A percentile compares a stretch with the other conserved stretches of the same genome.
phyloP scores from a whole-genome alignment of 2,329 filamentous ascomycete genomes.

The Penicillium sp. region DNA sequence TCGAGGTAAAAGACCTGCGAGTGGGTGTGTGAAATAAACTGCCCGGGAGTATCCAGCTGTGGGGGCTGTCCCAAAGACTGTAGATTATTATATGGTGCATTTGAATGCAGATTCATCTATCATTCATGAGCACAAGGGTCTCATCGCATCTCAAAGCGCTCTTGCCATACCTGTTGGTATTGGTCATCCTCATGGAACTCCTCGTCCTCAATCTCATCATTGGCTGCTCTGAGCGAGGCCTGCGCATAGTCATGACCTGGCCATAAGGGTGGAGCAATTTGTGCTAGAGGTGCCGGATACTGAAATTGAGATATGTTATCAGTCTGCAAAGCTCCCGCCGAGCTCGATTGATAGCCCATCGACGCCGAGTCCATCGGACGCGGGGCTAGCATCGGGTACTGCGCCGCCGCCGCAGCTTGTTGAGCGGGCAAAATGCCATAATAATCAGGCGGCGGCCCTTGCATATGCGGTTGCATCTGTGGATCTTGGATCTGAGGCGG shows the following conservation, averaged over 20 bases:
- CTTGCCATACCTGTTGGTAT: too few relatives aligned
- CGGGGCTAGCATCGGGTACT: conserved; percentile 34
- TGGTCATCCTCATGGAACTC: too few relatives aligned
- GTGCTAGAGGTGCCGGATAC: conserved; percentile 13
- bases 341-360: conserved; percentile 9
- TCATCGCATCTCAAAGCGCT: too few relatives aligned
- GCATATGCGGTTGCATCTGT: conserved; percentile 21
- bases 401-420: conserved; percentile 27
- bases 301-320: conserved; percentile 12
- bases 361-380: conserved; percentile 19
- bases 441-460: conserved; percentile 16
- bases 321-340: conserved; percentile 2
- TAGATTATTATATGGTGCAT: conserved; percentile 12
- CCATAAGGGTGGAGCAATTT: conserved; percentile 10
- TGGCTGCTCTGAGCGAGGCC: neutral
- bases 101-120: neutral
- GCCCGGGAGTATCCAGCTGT: conserved; percentile 3
- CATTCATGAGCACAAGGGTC: neutral
- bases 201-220: too few relatives aligned
- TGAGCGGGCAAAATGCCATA: conserved; percentile 23
- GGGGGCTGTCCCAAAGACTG: conserved; percentile 4
- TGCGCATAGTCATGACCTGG: conserved; percentile 3
- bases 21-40: conserved; percentile 13
- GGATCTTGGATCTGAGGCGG: conserved; percentile 16
- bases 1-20: conserved; percentile 40